Evolutionary conservation across 2,329 filamentous ascomycete genomes (phyloP).

Genomic region (Pezicula neosporulosa): DNA sequence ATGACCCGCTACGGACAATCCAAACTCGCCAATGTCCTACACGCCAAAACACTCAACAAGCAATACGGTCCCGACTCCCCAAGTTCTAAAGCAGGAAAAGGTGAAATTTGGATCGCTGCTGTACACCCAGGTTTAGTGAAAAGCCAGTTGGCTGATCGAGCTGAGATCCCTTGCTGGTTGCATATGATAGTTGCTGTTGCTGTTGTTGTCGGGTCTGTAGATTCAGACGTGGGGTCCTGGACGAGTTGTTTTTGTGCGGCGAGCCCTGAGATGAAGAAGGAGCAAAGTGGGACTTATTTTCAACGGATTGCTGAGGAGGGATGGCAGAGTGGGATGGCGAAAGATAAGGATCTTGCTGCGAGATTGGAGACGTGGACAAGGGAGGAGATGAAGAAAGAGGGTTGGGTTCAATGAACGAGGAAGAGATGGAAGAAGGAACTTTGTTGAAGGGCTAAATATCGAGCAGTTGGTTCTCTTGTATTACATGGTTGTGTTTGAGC

Average conservation of each 20-base stretch:
- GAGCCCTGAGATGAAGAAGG: slow-evolving; percentile 7
- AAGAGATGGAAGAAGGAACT: no score
- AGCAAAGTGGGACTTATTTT: slow-evolving; percentile 12
- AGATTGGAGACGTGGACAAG: slow-evolving; percentile 23
- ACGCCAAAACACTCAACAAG: slow-evolving; percentile 33
- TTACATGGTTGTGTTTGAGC: no score
- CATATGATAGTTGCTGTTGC: background rate
- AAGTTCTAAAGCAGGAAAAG: slow-evolving; percentile 23
- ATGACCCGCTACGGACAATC: slow-evolving; percentile 41
- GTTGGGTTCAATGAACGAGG: slow-evolving; percentile 3
- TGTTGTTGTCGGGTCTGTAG: background rate
- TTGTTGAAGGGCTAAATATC: no score
- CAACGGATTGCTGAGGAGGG: slow-evolving; percentile 3
- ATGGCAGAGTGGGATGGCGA: slow-evolving; percentile 1
- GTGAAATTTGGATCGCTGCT: slow-evolving; percentile 35
- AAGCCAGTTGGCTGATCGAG: slow-evolving; percentile 22
- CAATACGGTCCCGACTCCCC: slow-evolving; percentile 29
- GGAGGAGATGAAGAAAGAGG: slow-evolving; percentile 26
- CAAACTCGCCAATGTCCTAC: slow-evolving; percentile 43
- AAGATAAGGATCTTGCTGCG: slow-evolving; percentile 3
- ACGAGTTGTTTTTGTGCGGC: slow-evolving; percentile 10
- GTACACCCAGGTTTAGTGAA: slow-evolving; percentile 39
- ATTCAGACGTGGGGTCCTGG: slow-evolving; percentile 10
- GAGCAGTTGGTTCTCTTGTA: no score
- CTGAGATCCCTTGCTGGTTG: background rate